A percentile compares a stretch with the other conserved stretches of the same genome.
Evolutionary conservation across 352 stramenopile species (phyloP).

Genomic region (Blastocystis sp.): DNA sequence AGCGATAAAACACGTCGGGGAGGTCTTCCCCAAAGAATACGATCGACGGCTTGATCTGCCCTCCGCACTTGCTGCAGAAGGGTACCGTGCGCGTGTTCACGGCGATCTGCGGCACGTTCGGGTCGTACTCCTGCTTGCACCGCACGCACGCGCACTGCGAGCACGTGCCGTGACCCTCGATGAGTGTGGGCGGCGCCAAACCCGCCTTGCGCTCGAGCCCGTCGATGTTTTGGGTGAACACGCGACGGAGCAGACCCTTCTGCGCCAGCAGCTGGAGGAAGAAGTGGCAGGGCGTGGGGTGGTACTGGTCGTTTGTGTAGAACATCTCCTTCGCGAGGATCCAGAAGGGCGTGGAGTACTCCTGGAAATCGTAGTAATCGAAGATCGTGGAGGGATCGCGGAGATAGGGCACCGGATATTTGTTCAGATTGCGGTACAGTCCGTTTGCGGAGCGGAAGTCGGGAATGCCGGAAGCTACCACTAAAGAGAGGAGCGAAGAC

Average conservation of each 20-base stretch:
- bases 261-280: conserved; percentile 89
- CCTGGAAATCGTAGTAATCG: conserved; percentile 93
- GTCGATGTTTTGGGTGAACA: conserved; percentile 98
- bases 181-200: neutral
- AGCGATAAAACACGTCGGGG: conserved; percentile 83
- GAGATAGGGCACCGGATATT: conserved; percentile 86
- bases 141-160: conserved; percentile 81
- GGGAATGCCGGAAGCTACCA: conserved; percentile 92
- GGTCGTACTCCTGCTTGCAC: conserved; percentile 77
- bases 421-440: conserved; percentile 83
- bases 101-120: neutral
- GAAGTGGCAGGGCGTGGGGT: conserved; percentile 89
- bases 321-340: conserved; percentile 62
- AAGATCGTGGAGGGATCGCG: conserved; percentile 88
- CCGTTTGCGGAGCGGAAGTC: conserved; percentile 89
- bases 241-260: conserved; percentile 86
- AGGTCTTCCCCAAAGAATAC: conserved; percentile 96
- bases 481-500: neutral
- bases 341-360: conserved; percentile 81
- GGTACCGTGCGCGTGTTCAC: conserved; percentile 28
- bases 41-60: conserved; percentile 93
- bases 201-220: conserved; percentile 76
- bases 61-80: conserved; percentile 80
- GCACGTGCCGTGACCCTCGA: conserved; percentile 78
- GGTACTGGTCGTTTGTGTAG: conserved; percentile 78